phyloP scores from a whole-genome alignment of 2,329 filamentous ascomycete species.

The Claviceps quebecensis region DNA sequence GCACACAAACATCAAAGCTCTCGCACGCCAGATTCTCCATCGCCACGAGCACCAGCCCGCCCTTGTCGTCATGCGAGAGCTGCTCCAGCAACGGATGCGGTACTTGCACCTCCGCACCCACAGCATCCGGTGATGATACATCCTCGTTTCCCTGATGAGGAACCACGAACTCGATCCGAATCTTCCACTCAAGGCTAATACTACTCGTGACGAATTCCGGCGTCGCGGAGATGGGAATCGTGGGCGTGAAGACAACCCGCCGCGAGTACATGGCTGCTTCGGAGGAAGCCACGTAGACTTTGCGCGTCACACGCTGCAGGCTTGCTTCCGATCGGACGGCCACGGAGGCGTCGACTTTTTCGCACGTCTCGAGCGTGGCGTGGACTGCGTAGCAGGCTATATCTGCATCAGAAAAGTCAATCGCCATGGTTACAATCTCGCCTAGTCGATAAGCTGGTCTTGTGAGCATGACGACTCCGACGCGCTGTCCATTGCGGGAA shows the following conservation, averaged over 20 bases:
- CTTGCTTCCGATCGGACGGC: constrained; percentile 76
- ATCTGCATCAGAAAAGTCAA: constrained; percentile 69
- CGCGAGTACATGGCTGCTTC: constrained; percentile 74
- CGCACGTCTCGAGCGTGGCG: constrained; percentile 70
- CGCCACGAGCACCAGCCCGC: constrained; percentile 58
- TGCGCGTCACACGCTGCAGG: constrained; percentile 74
- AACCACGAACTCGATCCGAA: constrained; percentile 87
- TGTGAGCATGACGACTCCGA: constrained; percentile 79
- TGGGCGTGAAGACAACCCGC: constrained; percentile 65
- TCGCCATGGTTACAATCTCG: constrained; percentile 67
- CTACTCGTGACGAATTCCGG: constrained; percentile 88
- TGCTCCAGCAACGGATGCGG: constrained; percentile 55
- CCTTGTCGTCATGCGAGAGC: constrained; percentile 64
- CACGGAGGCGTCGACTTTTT: constrained; percentile 66
- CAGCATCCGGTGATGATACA: constrained; percentile 5
- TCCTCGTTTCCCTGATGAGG: constrained; percentile 31
- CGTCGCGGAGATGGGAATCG: constrained; percentile 70
- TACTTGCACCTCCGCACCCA: constrained; percentile 5
- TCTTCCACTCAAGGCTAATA: constrained; percentile 74
- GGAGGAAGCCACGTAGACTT: constrained; percentile 61
- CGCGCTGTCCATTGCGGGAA: constrained; percentile 76
- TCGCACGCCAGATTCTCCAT: constrained; percentile 69
- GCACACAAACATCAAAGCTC: constrained; percentile 81
- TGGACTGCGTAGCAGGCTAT: constrained; percentile 79
- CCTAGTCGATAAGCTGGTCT: constrained; percentile 81